A percentile compares a stretch with the other conserved stretches of the same genome.
Evolutionary conservation across 192 early-diverging fungal genomes (phyloP).

Genomic region (Coemansia sp.): DNA sequence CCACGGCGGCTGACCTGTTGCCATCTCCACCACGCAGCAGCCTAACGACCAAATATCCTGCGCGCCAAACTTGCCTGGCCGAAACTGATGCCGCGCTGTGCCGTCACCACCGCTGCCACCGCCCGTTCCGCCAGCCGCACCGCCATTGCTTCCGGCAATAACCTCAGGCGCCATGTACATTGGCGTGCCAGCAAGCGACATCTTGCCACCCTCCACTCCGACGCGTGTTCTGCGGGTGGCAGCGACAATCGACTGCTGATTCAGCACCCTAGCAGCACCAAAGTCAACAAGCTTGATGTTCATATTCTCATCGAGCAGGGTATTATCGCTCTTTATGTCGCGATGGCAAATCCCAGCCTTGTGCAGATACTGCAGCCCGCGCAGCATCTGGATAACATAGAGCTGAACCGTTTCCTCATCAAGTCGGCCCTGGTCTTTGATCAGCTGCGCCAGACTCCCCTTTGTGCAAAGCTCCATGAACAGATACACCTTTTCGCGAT

Average conservation of each 20-base stretch:
- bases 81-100: conserved; percentile 9
- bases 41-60: conserved; percentile 94
- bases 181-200: conserved; percentile 61
- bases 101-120: conserved; percentile 3
- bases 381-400: conserved; percentile 80
- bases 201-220: conserved; percentile 8
- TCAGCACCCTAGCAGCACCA: conserved; percentile 86
- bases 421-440: conserved; percentile 76
- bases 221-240: conserved; percentile 40
- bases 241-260: conserved; percentile 59
- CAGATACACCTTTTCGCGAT: conserved; percentile 81
- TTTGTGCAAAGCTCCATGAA: conserved; percentile 93
- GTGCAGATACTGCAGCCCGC: conserved; percentile 85
- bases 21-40: conserved; percentile 90
- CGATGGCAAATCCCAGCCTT: conserved; percentile 83
- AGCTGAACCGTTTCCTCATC: conserved; percentile 71
- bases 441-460: conserved; percentile 68
- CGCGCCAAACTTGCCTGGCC: conserved; percentile 51
- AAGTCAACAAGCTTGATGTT: conserved; percentile 87
- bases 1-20: conserved; percentile 88
- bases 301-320: conserved; percentile 75
- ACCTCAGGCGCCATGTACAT: conserved; percentile 73
- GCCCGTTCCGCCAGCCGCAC: conserved; percentile 32
- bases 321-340: conserved; percentile 86
- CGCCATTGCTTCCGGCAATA: conserved; percentile 74